These are phyloP conservation scores for Uronychia binucleata DNA, from an alignment of 73 alveolate species.

Conservation along the genomic window DNA sequence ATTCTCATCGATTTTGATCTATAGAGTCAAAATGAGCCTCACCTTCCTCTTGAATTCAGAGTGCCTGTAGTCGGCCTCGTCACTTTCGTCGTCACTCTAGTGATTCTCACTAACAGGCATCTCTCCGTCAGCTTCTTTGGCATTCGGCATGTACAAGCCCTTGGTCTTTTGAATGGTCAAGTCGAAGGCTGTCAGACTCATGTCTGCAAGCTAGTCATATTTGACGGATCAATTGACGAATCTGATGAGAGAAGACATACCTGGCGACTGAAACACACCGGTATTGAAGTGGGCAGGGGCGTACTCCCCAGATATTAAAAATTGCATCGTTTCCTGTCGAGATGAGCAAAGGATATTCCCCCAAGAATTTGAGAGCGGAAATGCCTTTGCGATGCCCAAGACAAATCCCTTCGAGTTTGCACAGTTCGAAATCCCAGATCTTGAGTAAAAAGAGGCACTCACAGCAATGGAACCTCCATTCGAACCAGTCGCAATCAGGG, in stretches of 20 bases:
- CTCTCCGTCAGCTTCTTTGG: no score
- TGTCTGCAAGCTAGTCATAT: neutral
- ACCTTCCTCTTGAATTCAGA: neutral
- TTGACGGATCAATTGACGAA: neutral
- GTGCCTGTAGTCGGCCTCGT: neutral
- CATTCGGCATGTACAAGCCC: no score
- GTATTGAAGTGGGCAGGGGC: neutral
- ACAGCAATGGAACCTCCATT: conserved; percentile 79
- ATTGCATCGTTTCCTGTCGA: conserved; percentile 76
- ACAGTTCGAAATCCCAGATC: conserved; percentile 96
- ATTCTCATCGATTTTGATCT: neutral
- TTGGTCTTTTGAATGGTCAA: no score
- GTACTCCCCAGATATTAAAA: conserved; percentile 66
- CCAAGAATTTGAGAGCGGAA: conserved; percentile 74
- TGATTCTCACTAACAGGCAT: neutral
- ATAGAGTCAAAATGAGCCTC: neutral
- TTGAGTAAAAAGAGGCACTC: neutral
- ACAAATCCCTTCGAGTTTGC: conserved; percentile 89
- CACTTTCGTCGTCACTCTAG: neutral
- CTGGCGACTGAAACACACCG: neutral
- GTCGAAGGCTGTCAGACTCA: neutral
- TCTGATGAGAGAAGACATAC: neutral
- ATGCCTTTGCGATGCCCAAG: conserved; percentile 73
- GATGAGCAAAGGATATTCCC: conserved; percentile 89
- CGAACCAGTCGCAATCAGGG: conserved; percentile 96